A percentile compares a stretch with the other conserved stretches of the same genome.
Evolutionary conservation across 305 asterid genomes (phyloP).

Genomic region (Fraxinus dipetala): DNA sequence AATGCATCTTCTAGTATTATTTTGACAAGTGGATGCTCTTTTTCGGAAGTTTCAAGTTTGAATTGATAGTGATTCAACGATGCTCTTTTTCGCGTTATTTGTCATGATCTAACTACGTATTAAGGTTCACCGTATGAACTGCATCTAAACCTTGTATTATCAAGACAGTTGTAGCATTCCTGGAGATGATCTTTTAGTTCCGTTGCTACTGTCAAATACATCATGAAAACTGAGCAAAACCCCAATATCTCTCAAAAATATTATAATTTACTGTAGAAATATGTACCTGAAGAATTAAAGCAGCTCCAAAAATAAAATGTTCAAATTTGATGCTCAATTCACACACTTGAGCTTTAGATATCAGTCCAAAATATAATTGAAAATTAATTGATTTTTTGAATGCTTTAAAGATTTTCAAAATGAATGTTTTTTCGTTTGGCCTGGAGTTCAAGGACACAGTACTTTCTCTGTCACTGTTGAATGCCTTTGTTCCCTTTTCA

Average conservation of each 20-base stretch:
- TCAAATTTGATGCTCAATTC: not conserved
- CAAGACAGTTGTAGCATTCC: not conserved
- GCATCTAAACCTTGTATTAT: not conserved
- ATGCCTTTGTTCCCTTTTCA: not conserved
- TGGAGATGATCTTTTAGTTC: not conserved
- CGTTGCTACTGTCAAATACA: not conserved
- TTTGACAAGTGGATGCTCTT: not conserved
- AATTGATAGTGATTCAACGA: not conserved
- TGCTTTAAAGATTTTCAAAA: not conserved
- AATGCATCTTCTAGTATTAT: not conserved
- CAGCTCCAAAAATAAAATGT: not conserved
- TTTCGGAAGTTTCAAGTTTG: not conserved
- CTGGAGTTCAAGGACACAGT: not conserved
- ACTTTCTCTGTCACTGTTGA: not conserved
- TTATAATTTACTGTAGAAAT: not conserved
- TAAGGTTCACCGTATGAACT: not conserved
- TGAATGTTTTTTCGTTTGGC: not conserved
- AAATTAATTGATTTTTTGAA: not conserved
- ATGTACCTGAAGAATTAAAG: not conserved
- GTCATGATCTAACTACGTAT: not conserved
- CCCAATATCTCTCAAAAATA: not conserved
- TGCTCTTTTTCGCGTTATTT: not conserved
- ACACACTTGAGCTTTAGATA: not conserved
- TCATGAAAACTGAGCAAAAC: not conserved
- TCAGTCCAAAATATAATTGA: not conserved